phyloP scores from a whole-genome alignment of 805 yeast species.

The Kuraishia floccosa region DNA sequence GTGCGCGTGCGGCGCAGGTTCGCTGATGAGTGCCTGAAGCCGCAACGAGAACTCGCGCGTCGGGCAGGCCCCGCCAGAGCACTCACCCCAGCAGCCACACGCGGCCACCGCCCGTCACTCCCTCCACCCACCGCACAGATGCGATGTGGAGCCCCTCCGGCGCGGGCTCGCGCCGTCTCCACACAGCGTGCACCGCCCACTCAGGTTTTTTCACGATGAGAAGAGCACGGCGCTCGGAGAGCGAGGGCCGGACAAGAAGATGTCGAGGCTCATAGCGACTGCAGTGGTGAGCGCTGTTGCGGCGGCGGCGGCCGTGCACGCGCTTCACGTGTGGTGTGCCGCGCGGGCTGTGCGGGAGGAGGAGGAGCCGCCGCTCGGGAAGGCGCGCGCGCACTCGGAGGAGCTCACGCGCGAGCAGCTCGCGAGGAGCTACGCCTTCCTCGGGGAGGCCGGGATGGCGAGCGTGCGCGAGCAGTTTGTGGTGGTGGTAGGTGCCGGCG shows the following conservation, averaged over 20 bases:
- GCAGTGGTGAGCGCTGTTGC: slow-evolving; percentile 1
- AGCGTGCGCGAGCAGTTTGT: slow-evolving; percentile 61
- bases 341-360: background rate
- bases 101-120: no score
- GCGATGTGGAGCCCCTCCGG: no score
- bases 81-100: no score
- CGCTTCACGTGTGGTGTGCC: background rate
- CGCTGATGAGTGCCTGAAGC: no score
- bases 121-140: no score
- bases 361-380: background rate
- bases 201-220: background rate
- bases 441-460: slow-evolving; percentile 76
- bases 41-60: no score
- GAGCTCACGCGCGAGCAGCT: slow-evolving; percentile 81
- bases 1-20: no score
- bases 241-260: background rate
- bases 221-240: background rate
- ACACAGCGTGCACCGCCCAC: no score
- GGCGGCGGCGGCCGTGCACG: background rate
- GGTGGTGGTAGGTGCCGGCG: slow-evolving; percentile 90
- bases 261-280: background rate
- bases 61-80: no score
- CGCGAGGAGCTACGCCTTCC: slow-evolving; percentile 87
- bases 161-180: no score
- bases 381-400: slow-evolving; percentile 32